Evolutionary conservation across 306 rosid species (phyloP).

Genomic region (Abrus precatorius): DNA sequence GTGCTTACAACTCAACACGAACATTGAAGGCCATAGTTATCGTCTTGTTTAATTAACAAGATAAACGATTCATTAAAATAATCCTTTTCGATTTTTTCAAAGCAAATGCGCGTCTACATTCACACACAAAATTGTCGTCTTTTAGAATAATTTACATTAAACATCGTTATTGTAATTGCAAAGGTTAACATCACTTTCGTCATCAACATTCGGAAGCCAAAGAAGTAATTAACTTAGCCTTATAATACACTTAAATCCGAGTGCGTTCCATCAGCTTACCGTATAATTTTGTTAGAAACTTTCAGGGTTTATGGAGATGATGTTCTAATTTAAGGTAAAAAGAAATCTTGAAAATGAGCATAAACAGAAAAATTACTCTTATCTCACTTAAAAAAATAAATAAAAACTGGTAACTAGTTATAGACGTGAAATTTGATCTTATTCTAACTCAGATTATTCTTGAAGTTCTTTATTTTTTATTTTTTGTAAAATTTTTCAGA

Average conservation of each 20-base stretch:
- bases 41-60: slow-evolving; percentile 31
- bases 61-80: slow-evolving; percentile 47
- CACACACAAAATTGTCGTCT: slow-evolving; percentile 44
- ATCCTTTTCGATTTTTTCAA: slow-evolving; percentile 30
- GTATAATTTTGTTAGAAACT: background rate
- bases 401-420: no score
- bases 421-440: no score
- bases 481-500: no score
- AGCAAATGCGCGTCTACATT: slow-evolving; percentile 34
- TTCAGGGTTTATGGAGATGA: background rate
- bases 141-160: slow-evolving; percentile 20
- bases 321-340: background rate
- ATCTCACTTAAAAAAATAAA: no score
- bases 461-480: no score
- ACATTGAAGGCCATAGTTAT: slow-evolving; percentile 2
- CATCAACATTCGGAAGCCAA: slow-evolving; percentile 56
- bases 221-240: slow-evolving; percentile 37
- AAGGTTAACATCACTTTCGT: slow-evolving; percentile 43
- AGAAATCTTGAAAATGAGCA: background rate
- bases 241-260: slow-evolving; percentile 52
- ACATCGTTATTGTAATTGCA: slow-evolving; percentile 44
- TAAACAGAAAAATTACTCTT: no score
- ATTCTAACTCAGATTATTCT: no score
- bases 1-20: slow-evolving; percentile 11
- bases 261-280: slow-evolving; percentile 52